Evolutionary conservation across 345 rosid species (phyloP), one percentile per base, ranked within the genome.

Genomic region (Diplotaxis tenuifolia): DNA sequence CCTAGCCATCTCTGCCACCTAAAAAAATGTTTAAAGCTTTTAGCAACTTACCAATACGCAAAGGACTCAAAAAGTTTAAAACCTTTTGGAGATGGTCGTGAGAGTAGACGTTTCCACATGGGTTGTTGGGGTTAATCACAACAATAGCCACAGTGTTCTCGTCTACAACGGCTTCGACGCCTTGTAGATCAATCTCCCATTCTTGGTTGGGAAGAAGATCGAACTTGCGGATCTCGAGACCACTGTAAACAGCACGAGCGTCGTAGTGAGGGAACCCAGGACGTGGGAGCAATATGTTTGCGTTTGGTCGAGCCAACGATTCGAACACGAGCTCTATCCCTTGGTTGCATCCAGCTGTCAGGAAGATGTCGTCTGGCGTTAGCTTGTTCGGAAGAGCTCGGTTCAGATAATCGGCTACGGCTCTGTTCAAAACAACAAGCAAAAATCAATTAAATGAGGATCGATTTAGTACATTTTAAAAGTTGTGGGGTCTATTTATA

Each of bases 1-100:
- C 62, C 77, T 40, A n/a, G 90, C 90, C 1, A 76, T 87, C 81
- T 89, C 90, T 11, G 90, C 90, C 27, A 89, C 62, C 91, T 88
- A 21, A 21, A 38, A 4, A 28, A 61, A 72, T 20, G 56, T 38
- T 18, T n/a, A 42, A 65, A 7, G 5, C 56, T 64, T 40, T 73
- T 28, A 40, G 71, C 32, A 0, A 55, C 22, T 18, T 21, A 16
- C 10, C 3, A 36, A 65, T 55, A n/a, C 18, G 47, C 14, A 74
- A 58, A 47, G 1, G 27, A 6, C 40, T 72, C 22, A 53, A 62
- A 72, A 54, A 4, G 16, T 63, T 36, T 1, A 20, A 53, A 29
- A 77, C 84, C 79, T 80, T 70, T 60, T 87, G 70, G 60, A 87
- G 81, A 62, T 84, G 90, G 54, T 79, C 73, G n/a, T 79, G 68